phyloP scores from a whole-genome alignment of 2,329 filamentous ascomycete genomes.

The Ceratocystis lukuohia region DNA sequence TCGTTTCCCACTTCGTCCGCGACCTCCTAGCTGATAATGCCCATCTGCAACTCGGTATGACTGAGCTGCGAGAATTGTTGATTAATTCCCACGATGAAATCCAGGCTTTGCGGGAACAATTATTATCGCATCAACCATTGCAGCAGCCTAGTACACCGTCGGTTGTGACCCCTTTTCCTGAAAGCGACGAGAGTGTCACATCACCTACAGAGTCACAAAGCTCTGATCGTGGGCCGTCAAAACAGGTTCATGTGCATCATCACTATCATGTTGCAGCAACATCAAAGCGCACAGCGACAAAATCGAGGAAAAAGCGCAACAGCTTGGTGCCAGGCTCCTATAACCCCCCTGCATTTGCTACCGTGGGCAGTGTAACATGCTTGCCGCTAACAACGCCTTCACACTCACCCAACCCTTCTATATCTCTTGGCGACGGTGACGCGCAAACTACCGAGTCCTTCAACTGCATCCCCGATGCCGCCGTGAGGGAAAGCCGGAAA shows the following conservation, averaged over 20 bases:
- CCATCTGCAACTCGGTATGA: conserved; percentile 79
- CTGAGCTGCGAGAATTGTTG: conserved; percentile 82
- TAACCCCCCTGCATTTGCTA: conserved; percentile 31
- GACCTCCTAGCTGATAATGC: conserved; percentile 93
- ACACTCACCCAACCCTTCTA: conserved; percentile 15
- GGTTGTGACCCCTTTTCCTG: not conserved
- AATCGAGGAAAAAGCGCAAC: conserved; percentile 59
- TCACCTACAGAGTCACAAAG: conserved; percentile 24
- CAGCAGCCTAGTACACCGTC: not conserved
- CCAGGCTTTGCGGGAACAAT: conserved; percentile 67
- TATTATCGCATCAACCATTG: conserved; percentile 60
- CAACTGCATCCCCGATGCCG: conserved; percentile 32
- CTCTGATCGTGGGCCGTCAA: conserved; percentile 33
- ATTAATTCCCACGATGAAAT: conserved; percentile 90
- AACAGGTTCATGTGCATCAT: conserved; percentile 84
- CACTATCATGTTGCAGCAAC: conserved; percentile 63
- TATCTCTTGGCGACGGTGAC: conserved; percentile 12
- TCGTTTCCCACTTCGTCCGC: conserved; percentile 92
- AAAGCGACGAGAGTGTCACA: conserved; percentile 4
- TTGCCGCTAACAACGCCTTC: conserved; percentile 9
- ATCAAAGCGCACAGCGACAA: conserved; percentile 44
- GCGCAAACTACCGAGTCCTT: conserved; percentile 30
- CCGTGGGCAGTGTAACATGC: not conserved
- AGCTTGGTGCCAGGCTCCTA: conserved; percentile 49
- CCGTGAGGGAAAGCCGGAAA: conserved; percentile 9